Evolutionary conservation across 2,329 filamentous ascomycete species (phyloP).

Genomic region (Fusarium nanum): DNA sequence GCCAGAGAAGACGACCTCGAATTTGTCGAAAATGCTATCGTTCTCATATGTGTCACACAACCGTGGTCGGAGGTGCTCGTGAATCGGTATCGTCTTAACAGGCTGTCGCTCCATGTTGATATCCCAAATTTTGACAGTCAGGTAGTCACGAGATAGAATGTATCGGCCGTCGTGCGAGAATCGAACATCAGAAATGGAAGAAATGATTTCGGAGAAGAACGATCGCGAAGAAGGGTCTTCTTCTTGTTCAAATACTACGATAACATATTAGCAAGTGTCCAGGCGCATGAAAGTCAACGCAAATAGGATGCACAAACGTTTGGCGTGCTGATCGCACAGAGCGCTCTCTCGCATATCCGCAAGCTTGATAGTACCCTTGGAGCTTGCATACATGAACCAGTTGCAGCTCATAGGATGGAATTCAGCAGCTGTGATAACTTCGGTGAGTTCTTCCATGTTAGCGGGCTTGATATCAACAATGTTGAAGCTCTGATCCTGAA

Average conservation of each 20-base stretch:
- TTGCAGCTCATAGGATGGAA: constrained; percentile 98
- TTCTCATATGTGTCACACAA: constrained; percentile 99
- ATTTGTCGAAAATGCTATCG: constrained; percentile 99
- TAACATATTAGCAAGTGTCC: constrained; percentile 38
- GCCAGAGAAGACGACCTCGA: constrained; percentile 98
- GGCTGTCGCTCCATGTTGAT: constrained; percentile 99
- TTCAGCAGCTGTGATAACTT: constrained; percentile 98
- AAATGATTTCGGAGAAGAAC: constrained; percentile 99
- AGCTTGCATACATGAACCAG: constrained; percentile 99
- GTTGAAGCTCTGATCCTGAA: constrained; percentile 99
- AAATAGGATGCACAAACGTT: constrained; percentile 68
- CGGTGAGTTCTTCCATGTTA: constrained; percentile 99
- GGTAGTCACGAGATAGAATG: constrained; percentile 96
- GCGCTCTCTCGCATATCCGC: constrained; percentile 98
- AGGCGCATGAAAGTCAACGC: neutral
- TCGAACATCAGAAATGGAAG: constrained; percentile 97
- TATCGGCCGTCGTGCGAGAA: constrained; percentile 97
- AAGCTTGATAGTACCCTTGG: constrained; percentile 98
- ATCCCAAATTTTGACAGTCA: constrained; percentile 99
- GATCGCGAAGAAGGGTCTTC: constrained; percentile 96
- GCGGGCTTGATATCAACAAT: constrained; percentile 99
- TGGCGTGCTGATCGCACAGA: constrained; percentile 93
- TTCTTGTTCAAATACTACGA: constrained; percentile 95
- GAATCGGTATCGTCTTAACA: constrained; percentile 98
- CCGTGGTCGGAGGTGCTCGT: constrained; percentile 93